Percentiles rank a stretch among this genome's conserved stretches.
phyloP scores from a whole-genome alignment of 1,284 basidiomycete species.

The Cutaneotrichosporon dermatis region DNA sequence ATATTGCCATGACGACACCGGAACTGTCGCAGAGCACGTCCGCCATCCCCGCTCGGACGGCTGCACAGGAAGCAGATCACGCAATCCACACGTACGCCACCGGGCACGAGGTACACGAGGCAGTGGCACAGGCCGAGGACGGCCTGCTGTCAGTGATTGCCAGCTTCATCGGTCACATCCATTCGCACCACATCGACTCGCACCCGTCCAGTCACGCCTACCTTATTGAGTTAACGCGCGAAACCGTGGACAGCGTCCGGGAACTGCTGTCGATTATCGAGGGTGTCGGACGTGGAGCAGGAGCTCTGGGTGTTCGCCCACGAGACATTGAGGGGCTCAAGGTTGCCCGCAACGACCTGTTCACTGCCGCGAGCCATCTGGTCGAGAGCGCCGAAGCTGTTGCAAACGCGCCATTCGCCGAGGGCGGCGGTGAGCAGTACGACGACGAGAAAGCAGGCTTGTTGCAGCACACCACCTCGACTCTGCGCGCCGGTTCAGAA shows the following conservation, averaged over 20 bases:
- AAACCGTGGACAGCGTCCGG: constrained; percentile 89
- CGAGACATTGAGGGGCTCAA: constrained; percentile 57
- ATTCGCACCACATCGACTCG: constrained; percentile 80
- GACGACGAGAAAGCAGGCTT: constrained; percentile 70
- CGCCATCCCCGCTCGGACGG: not conserved
- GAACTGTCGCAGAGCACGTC: constrained; percentile 7
- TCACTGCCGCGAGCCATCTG: constrained; percentile 76
- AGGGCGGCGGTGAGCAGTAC: constrained; percentile 57
- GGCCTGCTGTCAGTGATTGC: constrained; percentile 88
- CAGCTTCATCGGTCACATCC: constrained; percentile 93
- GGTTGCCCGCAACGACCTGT: constrained; percentile 73
- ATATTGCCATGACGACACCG: not conserved
- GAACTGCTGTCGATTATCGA: constrained; percentile 89
- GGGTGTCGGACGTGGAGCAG: constrained; percentile 62
- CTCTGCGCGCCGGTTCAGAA: constrained; percentile 80
- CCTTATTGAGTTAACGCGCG: constrained; percentile 86
- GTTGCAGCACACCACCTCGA: constrained; percentile 75
- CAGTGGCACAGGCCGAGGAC: constrained; percentile 67
- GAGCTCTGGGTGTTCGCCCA: constrained; percentile 57
- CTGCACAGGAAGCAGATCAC: constrained; percentile 3
- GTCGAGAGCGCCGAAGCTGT: constrained; percentile 72
- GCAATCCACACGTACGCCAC: constrained; percentile 11
- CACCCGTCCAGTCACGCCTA: constrained; percentile 89
- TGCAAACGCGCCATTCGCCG: constrained; percentile 56
- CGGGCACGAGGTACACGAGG: constrained; percentile 39